A percentile compares a stretch with the other conserved stretches of the same genome.
Conservation (phyloP, 2,329 filamentous ascomycete species). For the Colletotrichum cordylinicola region DNA sequence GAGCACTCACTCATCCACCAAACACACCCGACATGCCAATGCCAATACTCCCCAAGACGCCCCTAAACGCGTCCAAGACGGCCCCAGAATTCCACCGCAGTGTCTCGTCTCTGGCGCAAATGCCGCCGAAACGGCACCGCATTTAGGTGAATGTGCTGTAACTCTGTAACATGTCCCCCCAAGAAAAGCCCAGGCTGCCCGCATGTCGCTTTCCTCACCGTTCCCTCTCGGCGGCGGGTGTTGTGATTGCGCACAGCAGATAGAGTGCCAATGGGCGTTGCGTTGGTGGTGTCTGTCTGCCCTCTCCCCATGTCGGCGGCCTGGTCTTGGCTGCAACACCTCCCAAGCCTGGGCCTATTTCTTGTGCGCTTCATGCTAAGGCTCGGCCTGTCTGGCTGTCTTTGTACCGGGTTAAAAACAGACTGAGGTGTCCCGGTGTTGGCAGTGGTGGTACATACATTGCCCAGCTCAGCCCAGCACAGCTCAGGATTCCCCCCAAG, state of each 20-base stretch:
- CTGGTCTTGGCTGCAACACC: background rate
- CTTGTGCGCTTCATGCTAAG: background rate
- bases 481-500: background rate
- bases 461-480: background rate
- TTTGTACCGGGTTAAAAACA: background rate
- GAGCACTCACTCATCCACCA: background rate
- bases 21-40: background rate
- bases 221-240: background rate
- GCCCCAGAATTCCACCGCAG: background rate
- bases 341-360: background rate
- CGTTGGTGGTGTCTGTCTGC: background rate
- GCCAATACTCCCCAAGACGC: background rate
- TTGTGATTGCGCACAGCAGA: background rate
- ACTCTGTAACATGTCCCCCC: background rate
- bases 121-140: slow-evolving; percentile 2
- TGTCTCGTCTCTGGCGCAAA: background rate
- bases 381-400: background rate
- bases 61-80: background rate
- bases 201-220: background rate
- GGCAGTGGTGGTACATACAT: background rate
- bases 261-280: background rate
- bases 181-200: background rate
- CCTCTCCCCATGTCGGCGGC: background rate
- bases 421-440: background rate
- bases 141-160: background rate